Evolutionary conservation across 2,329 filamentous ascomycete genomes (phyloP).

Genomic region (Apiospora marii): DNA sequence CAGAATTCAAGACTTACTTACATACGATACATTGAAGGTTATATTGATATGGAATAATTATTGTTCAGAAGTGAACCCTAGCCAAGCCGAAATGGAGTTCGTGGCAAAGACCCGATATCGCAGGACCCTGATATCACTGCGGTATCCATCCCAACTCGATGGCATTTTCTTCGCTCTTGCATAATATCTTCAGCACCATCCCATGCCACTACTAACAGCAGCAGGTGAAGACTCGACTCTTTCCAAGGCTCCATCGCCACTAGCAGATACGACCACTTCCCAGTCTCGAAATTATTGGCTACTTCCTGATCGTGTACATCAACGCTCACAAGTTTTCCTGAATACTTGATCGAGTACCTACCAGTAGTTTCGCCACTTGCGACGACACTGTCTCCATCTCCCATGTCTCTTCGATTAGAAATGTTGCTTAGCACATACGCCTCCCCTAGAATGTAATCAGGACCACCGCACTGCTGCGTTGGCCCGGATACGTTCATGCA

Average conservation of each 20-base stretch:
- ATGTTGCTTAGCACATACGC: neutral
- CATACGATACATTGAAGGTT: neutral
- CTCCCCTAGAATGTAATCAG: neutral
- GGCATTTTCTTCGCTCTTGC: neutral
- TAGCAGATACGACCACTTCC: neutral
- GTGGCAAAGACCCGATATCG: neutral
- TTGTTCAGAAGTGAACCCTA: neutral
- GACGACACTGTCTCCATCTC: neutral
- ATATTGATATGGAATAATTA: neutral
- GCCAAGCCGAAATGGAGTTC: neutral
- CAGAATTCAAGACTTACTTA: neutral
- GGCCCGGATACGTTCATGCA: neutral
- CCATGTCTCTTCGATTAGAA: neutral
- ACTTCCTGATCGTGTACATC: neutral
- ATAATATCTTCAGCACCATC: neutral
- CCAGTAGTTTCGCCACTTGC: neutral
- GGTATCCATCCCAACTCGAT: neutral
- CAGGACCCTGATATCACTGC: neutral
- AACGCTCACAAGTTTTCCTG: neutral
- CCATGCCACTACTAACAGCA: neutral
- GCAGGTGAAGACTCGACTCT: neutral
- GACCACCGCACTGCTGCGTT: neutral
- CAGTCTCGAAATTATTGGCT: neutral
- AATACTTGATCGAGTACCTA: neutral
- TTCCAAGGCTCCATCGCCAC: neutral